These are phyloP conservation scores for Tylopilus plumbeoviolaceoides DNA, from an alignment of 768 basidiomycete species.

Conservation along the genomic window DNA sequence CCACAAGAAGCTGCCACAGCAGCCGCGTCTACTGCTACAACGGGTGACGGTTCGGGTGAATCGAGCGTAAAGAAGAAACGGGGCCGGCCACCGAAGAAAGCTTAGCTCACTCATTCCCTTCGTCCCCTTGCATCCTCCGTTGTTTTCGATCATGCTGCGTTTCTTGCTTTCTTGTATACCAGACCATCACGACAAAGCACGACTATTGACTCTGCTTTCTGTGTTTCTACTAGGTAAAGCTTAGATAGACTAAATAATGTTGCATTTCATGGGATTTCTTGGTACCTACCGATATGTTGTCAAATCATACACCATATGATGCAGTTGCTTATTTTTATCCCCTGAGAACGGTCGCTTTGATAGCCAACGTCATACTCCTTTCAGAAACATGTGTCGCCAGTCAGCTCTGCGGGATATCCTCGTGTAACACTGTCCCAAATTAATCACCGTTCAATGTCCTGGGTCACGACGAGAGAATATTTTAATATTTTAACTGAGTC, in stretches of 20 bases:
- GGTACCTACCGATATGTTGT: constrained; percentile 7
- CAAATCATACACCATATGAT: constrained; percentile 20
- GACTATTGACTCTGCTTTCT: constrained; percentile 34
- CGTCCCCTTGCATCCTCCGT: constrained; percentile 8
- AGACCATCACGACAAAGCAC: constrained; percentile 32
- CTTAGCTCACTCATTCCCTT: constrained; percentile 14
- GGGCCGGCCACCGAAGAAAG: constrained; percentile 60
- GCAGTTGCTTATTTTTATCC: constrained; percentile 30
- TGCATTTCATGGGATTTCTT: constrained; percentile 24
- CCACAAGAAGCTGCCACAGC: constrained; percentile 38
- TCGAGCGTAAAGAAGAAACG: constrained; percentile 62
- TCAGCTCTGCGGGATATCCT: constrained; percentile 29
- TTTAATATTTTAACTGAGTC: constrained; percentile 23
- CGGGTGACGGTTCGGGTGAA: constrained; percentile 43
- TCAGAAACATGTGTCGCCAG: constrained; percentile 23
- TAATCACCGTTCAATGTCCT: constrained; percentile 33
- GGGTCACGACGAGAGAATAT: constrained; percentile 16
- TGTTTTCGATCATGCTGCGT: constrained; percentile 25
- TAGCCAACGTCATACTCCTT: constrained; percentile 15
- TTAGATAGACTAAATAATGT: constrained; percentile 35
- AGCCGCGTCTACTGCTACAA: constrained; percentile 22
- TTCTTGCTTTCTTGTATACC: constrained; percentile 36
- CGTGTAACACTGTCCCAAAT: constrained; percentile 29
- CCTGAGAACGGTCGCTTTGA: constrained; percentile 27
- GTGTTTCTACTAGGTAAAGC: constrained; percentile 32